Evolutionary conservation across 768 basidiomycete species (phyloP).

Genomic region (Hortiboletus flavorubellus): DNA sequence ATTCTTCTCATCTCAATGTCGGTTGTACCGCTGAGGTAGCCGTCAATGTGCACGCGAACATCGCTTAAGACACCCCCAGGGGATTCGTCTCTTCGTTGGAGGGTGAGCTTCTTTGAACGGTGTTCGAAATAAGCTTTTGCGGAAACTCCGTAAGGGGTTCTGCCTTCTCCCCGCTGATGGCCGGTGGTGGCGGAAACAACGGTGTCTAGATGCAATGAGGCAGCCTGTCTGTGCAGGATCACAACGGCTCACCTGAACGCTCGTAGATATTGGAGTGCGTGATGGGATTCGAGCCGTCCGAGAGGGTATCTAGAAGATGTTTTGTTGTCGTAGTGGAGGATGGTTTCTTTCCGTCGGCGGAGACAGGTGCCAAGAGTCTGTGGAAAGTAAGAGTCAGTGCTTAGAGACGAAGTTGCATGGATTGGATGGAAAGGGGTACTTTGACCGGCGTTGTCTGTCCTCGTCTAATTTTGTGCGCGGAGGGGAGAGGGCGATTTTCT

Average conservation of each 20-base stretch:
- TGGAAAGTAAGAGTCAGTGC: neutral
- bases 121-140: slow-evolving; percentile 39
- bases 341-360: slow-evolving; percentile 31
- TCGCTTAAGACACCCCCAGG: slow-evolving; percentile 34
- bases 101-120: slow-evolving; percentile 45
- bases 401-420: neutral
- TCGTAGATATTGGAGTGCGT: slow-evolving; percentile 66
- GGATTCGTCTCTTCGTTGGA: slow-evolving; percentile 21
- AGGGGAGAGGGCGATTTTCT: slow-evolving; percentile 7
- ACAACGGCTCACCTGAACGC: slow-evolving; percentile 49
- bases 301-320: slow-evolving; percentile 58
- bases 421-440: slow-evolving; percentile 1
- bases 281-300: slow-evolving; percentile 70
- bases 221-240: neutral
- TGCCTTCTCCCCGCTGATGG: slow-evolving; percentile 60
- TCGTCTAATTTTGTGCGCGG: slow-evolving; percentile 12
- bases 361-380: slow-evolving; percentile 31
- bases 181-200: slow-evolving; percentile 64
- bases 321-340: slow-evolving; percentile 50
- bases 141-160: slow-evolving; percentile 21
- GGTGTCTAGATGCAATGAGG: slow-evolving; percentile 40
- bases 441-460: slow-evolving; percentile 18
- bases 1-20: slow-evolving; percentile 77
- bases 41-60: slow-evolving; percentile 66
- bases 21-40: slow-evolving; percentile 66